Conservation (phyloP, 371 early-diverging fungal genomes). For the Rhizopus arrhizus region DNA sequence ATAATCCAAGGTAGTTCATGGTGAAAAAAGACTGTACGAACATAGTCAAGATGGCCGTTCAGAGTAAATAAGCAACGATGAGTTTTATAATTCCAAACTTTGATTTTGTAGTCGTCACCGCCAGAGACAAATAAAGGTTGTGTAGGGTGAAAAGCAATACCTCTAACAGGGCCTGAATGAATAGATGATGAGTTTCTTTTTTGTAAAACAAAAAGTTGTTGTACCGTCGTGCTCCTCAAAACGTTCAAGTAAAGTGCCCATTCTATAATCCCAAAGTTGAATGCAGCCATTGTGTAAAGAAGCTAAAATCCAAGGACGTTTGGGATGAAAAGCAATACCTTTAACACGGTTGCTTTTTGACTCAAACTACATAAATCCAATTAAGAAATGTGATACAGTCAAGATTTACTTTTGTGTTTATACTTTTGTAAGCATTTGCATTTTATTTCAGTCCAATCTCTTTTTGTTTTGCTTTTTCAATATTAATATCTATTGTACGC, state of each 20-base stretch:
- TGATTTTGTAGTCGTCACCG: conserved; percentile 99
- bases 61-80: conserved; percentile 94
- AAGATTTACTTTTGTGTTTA: not conserved
- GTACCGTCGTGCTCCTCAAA: conserved; percentile 99
- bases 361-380: conserved; percentile 74
- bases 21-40: conserved; percentile 98
- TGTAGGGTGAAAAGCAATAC: conserved; percentile 96
- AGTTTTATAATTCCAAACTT: conserved; percentile 99
- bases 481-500: not conserved
- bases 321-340: conserved; percentile 97
- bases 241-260: conserved; percentile 95
- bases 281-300: conserved; percentile 98
- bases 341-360: conserved; percentile 98
- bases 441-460: conserved; percentile 32
- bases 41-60: conserved; percentile 98
- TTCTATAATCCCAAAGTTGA: conserved; percentile 98
- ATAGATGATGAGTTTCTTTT: not conserved
- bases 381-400: not conserved
- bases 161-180: conserved; percentile 93
- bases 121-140: conserved; percentile 98
- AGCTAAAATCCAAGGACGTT: conserved; percentile 96
- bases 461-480: not conserved
- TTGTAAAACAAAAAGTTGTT: not conserved
- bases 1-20: conserved; percentile 99
- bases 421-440: conserved; percentile 89